Evolutionary conservation across 2,329 filamentous ascomycete genomes (phyloP).

Genomic region (Ceratocystis ficicola): DNA sequence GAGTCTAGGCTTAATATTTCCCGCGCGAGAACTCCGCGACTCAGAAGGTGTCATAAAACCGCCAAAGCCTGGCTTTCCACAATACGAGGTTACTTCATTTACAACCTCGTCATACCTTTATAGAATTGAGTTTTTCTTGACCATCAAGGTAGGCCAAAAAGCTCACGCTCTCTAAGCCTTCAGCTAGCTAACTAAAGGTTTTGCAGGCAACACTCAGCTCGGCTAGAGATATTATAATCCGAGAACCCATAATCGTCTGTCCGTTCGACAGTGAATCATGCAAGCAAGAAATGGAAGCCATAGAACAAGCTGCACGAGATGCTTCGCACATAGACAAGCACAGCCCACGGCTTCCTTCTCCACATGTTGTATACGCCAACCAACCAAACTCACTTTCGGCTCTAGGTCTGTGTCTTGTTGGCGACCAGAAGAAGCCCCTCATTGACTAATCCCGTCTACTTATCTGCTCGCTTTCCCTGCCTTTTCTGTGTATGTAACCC

Average conservation of each 20-base stretch:
- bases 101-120: conserved; percentile 89
- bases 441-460: conserved; percentile 39
- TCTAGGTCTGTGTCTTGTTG: conserved; percentile 51
- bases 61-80: conserved; percentile 75
- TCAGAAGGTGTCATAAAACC: conserved; percentile 75
- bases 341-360: conserved; percentile 85
- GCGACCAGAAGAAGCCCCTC: conserved; percentile 52
- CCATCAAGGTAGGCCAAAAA: conserved; percentile 61
- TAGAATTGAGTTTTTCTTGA: conserved; percentile 95
- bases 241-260: conserved; percentile 91
- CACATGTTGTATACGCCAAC: conserved; percentile 64
- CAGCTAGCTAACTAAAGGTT: conserved; percentile 50
- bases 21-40: conserved; percentile 77
- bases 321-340: conserved; percentile 77
- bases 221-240: conserved; percentile 74
- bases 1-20: conserved; percentile 82
- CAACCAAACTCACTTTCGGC: conserved; percentile 54
- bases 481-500: background rate
- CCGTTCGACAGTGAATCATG: conserved; percentile 90
- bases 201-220: conserved; percentile 47
- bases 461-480: background rate
- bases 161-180: conserved; percentile 17
- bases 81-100: conserved; percentile 79
- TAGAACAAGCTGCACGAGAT: conserved; percentile 89
- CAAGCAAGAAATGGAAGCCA: conserved; percentile 97